Base-by-base conservation (phyloP, 495 filamentous ascomycete genomes). In the Durotheca rogersii region DNA sequence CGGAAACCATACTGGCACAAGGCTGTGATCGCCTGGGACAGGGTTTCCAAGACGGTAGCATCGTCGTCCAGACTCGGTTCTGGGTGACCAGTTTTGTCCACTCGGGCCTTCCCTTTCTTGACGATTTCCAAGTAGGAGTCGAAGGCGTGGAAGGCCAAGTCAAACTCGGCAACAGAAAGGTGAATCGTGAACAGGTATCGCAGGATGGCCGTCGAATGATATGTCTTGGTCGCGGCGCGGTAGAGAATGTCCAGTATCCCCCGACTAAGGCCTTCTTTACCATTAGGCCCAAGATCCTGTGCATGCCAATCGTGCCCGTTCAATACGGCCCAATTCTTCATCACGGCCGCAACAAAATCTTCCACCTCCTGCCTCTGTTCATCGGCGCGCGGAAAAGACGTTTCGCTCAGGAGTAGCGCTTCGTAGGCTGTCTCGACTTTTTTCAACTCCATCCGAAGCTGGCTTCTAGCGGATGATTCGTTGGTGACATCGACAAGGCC, bases 171-270 rank as follows among this genome's bases (percentile, higher is more conserved):
- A 30, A 95, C 72, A 1, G 88, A 76, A 2, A 86, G 74, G 68
- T 97, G 93, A 4, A 95, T 85, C 10, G 83, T 87, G 55, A 97
- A 97, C 1, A 98, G 76, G 62, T 94, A 84, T 43, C 92, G 77
- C 20, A 98, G 71, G 41, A 97, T 83, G 16, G 85, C 68, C 4
- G 90, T 92, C 1, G 94, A 97, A 62, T 97, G 93, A 58, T 90
- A 98, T 0, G 90, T 94, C 67, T 91, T 94, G 1, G 86, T 87
- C 7, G 93, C 87, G 19, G 90, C 90, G 14, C 86, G 82, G 58
- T 95, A 95, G 7, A 96, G 72, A 19, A 89, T 86, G 69, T 94
- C 88, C 17, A 95, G 76, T 25, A 90, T 84, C 43, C 80, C 81
- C 42, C 81, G 79, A 51, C 87, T 81, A 14, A 90, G 73, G 18